Conservation (phyloP, 306 rosid species). For the Albizia julibrissin region DNA sequence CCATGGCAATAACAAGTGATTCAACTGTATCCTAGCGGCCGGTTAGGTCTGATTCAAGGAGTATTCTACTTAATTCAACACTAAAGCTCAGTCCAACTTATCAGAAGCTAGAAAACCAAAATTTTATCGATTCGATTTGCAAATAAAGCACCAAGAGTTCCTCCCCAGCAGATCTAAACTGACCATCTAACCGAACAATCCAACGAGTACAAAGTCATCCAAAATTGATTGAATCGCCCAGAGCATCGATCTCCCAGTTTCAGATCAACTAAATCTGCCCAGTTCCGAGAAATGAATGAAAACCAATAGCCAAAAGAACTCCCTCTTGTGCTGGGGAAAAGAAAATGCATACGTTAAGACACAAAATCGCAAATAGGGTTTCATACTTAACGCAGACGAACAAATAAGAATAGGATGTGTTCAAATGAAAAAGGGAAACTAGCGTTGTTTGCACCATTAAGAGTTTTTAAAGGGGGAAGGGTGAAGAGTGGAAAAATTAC, state of each 20-base stretch:
- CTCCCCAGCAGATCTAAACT: constrained; percentile 42
- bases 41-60: constrained; percentile 6
- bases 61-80: constrained; percentile 42
- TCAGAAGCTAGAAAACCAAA: constrained; percentile 32
- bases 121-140: not conserved
- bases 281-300: not conserved
- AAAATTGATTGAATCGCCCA: constrained; percentile 16
- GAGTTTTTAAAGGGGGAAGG: constrained; percentile 6
- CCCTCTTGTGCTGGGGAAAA: constrained; percentile 24
- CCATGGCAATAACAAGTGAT: constrained; percentile 50
- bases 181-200: constrained; percentile 31
- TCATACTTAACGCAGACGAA: not conserved
- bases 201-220: not conserved
- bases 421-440: not conserved
- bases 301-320: not conserved
- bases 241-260: constrained; percentile 31
- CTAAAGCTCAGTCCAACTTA: constrained; percentile 27
- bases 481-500: constrained; percentile 35
- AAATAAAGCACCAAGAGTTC: constrained; percentile 28
- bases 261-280: constrained; percentile 30
- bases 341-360: not conserved
- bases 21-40: constrained; percentile 6
- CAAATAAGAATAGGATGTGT: not conserved
- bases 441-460: not conserved
- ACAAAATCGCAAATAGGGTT: not conserved